Conservation (phyloP, 768 basidiomycete species). For the Leccinum subgranulosum region DNA sequence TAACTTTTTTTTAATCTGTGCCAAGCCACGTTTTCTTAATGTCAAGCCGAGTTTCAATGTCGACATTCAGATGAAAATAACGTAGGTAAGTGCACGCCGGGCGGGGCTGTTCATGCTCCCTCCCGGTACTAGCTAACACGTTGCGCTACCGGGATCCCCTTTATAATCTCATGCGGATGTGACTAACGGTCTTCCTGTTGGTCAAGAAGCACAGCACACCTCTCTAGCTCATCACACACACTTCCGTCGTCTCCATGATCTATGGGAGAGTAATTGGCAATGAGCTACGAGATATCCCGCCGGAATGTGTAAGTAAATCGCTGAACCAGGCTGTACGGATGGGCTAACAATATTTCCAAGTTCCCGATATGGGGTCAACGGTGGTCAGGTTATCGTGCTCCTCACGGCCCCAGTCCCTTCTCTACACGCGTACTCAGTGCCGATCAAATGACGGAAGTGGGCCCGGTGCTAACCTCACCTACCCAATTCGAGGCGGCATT, state of each 20-base stretch:
- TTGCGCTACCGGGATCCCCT: constrained; percentile 15
- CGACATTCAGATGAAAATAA: constrained; percentile 16
- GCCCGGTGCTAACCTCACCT: constrained; percentile 18
- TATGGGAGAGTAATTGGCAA: constrained; percentile 30
- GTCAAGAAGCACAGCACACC: constrained; percentile 14
- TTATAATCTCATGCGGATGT: constrained; percentile 25
- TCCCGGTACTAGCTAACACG: constrained; percentile 19
- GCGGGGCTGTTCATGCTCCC: constrained; percentile 24
- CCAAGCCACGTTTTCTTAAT: constrained; percentile 27
- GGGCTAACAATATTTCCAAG: constrained; percentile 17
- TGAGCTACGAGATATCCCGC: constrained; percentile 30
- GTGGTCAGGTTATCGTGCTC: constrained; percentile 22
- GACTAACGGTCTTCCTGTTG: constrained; percentile 14
- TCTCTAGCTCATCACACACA: constrained; percentile 14
- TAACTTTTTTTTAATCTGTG: constrained; percentile 7
- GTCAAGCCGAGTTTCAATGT: constrained; percentile 14
- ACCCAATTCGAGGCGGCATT: constrained; percentile 18
- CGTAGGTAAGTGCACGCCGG: constrained; percentile 9
- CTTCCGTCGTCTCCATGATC: constrained; percentile 18
- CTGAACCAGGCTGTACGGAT: neutral
- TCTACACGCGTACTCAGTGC: constrained; percentile 18
- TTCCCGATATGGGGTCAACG: constrained; percentile 33
- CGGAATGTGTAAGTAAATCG: constrained; percentile 23
- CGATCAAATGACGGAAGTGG: constrained; percentile 22
- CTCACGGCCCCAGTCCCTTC: constrained; percentile 27